Base-by-base conservation (phyloP, 208 protist genomes). In the Wallacemonas rigidus region DNA sequence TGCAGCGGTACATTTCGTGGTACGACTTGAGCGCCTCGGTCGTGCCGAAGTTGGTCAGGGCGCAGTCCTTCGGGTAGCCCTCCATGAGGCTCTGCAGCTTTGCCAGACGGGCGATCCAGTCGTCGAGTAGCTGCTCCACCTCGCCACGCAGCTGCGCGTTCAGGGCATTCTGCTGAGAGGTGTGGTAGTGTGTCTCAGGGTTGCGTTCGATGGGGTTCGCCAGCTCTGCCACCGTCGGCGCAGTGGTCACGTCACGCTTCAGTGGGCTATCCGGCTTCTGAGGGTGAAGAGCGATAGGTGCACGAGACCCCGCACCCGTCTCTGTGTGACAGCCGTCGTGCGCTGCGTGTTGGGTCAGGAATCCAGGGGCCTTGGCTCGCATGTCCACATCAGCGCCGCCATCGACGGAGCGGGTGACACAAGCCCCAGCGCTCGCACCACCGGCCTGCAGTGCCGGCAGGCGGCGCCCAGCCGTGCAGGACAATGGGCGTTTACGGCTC, bases 121-220 rank as follows among this genome's bases (percentile, higher is more conserved):
- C 61, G 9, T 75, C 75, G 36, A 82, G 70, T 8, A 89, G 65
- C 61, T 76, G 74, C 81, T 93, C 88, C 45, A 93, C 75, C 17
- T 81, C 77, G 38, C 75, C 68, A 40, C 81, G 86, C 50, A 95
- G 80, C 80, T 95, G 78, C 15, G 87, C 82, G 57, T 95, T 95
- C 15, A 95, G 79, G 4, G 71, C 85, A 12, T 75, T 76, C 72
- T 95, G 90, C 79, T 95, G 90, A 8, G 83, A 92, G 61, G 76
- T 87, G 73, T 95, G 90, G 80, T 90, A 93, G 56, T 77, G 71
- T 35, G 75, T 51, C 9, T 67, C 85, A 3, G 76, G 82, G 69
- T 83, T 58, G 39, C 81, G 73, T 45, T 81, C 65, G 51, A 95
- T 89, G 1, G 90, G 88, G 1, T 62, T 76, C 69, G 81, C 77